Evolutionary conservation across 495 filamentous ascomycete species (phyloP).

Genomic region (Penicillium taxi): DNA sequence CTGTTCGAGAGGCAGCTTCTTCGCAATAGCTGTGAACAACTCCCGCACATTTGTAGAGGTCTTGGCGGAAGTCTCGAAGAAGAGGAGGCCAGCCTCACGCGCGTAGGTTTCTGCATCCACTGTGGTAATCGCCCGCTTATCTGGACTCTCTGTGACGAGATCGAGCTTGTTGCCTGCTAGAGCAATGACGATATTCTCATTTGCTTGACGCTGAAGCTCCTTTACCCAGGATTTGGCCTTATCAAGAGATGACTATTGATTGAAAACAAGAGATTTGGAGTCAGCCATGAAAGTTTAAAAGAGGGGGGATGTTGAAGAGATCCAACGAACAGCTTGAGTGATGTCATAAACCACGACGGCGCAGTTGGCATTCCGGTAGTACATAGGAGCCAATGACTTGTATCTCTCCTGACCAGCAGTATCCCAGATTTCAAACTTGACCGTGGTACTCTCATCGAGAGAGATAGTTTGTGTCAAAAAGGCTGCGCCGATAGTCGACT

Average conservation of each 20-base stretch:
- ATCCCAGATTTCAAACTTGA: conserved; percentile 99
- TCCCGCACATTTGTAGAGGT: conserved; percentile 92
- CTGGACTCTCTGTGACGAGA: conserved; percentile 79
- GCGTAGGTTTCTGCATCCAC: conserved; percentile 93
- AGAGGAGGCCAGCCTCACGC: conserved; percentile 81
- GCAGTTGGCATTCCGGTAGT: conserved; percentile 98
- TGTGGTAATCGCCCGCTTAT: conserved; percentile 83
- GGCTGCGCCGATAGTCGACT: conserved; percentile 97
- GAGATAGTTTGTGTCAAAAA: conserved; percentile 98
- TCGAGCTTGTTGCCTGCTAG: conserved; percentile 97
- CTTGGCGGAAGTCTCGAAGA: conserved; percentile 98
- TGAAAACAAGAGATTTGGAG: neutral
- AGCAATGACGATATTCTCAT: conserved; percentile 98
- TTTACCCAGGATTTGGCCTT: conserved; percentile 99
- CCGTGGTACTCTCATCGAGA: conserved; percentile 92
- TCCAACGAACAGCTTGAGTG: conserved; percentile 77
- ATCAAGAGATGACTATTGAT: conserved; percentile 80
- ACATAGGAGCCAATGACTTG: conserved; percentile 98
- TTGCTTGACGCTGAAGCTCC: conserved; percentile 94
- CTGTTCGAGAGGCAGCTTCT: conserved; percentile 93
- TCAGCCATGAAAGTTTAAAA: neutral
- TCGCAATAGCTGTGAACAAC: conserved; percentile 95
- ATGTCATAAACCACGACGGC: conserved; percentile 99
- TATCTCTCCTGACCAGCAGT: conserved; percentile 97
- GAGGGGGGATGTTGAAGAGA: neutral